phyloP scores from a whole-genome alignment of 768 basidiomycete species.

The Russula ochroleuca region DNA sequence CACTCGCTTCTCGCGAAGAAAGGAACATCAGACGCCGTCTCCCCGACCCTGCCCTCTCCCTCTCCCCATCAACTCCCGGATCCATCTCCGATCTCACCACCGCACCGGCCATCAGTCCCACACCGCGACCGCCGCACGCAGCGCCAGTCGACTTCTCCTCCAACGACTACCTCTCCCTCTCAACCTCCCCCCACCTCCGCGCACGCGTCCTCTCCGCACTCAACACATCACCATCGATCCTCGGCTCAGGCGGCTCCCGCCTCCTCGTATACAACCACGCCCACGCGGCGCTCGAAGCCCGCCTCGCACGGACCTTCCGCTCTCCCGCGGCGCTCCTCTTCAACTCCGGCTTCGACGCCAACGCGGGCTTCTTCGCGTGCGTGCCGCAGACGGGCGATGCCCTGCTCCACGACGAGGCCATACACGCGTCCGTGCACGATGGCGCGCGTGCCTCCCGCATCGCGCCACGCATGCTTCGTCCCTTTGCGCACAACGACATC shows the following conservation, averaged over 20 bases:
- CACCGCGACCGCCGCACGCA: background rate
- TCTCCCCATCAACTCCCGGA: background rate
- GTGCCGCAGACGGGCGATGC: constrained; percentile 76
- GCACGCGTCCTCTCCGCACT: too few relatives aligned
- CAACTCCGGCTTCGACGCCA: constrained; percentile 93
- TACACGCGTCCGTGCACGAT: constrained; percentile 93
- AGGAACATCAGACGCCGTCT: constrained; percentile 69
- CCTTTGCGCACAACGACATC: constrained; percentile 71
- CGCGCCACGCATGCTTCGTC: too few relatives aligned
- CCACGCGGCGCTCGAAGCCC: constrained; percentile 67
- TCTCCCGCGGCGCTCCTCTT: constrained; percentile 65
- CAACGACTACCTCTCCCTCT: constrained; percentile 89
- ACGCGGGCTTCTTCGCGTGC: constrained; percentile 79
- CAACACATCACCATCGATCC: too few relatives aligned
- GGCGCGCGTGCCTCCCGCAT: constrained; percentile 52
- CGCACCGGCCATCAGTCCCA: background rate
- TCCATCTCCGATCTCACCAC: background rate
- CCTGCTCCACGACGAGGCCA: constrained; percentile 78
- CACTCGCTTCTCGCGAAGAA: constrained; percentile 59
- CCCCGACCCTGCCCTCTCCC: constrained; percentile 43
- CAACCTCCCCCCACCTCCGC: constrained; percentile 57
- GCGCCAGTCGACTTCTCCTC: constrained; percentile 52
- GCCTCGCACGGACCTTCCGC: constrained; percentile 57
- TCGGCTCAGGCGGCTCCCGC: too few relatives aligned
- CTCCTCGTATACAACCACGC: constrained; percentile 78